Evolutionary conservation across 2,329 filamentous ascomycete genomes (phyloP).

Genomic region (Penicillium sp.): DNA sequence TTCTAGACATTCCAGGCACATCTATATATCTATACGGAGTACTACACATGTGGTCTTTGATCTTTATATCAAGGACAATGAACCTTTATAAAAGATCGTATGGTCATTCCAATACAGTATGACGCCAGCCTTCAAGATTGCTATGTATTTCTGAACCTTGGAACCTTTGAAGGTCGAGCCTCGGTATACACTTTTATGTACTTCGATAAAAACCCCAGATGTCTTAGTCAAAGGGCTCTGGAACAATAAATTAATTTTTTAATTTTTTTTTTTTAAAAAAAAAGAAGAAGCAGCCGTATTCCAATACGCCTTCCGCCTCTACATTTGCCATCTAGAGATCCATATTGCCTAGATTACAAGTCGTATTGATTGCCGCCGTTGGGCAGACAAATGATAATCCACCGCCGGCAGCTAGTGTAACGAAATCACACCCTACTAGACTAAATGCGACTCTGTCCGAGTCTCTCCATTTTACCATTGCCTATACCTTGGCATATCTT

Average conservation of each 20-base stretch:
- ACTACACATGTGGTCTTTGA: not conserved
- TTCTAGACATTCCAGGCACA: not conserved
- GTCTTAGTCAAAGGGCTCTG: not conserved
- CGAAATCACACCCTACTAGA: conserved; percentile 1
- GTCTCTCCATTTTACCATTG: not conserved
- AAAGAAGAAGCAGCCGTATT: not conserved
- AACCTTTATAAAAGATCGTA: not conserved
- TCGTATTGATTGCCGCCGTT: not conserved
- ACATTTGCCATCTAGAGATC: not conserved
- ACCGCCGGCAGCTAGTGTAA: not conserved
- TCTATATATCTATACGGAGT: not conserved
- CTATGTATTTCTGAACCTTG: not conserved
- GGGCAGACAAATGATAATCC: conserved; percentile 8
- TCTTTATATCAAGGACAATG: not conserved
- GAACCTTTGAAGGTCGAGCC: not conserved
- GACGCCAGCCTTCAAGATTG: not conserved
- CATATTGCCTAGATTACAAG: not conserved
- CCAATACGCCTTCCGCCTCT: not conserved
- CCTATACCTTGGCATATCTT: not conserved
- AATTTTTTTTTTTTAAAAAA: too few species aligned
- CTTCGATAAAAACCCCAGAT: not conserved
- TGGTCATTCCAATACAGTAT: not conserved
- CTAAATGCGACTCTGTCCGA: conserved; percentile 3
- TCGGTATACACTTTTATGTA: not conserved
- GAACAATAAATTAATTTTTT: too few species aligned